phyloP scores from a whole-genome alignment of 2,329 filamentous ascomycete species.

The Diaporthe humulicola region DNA sequence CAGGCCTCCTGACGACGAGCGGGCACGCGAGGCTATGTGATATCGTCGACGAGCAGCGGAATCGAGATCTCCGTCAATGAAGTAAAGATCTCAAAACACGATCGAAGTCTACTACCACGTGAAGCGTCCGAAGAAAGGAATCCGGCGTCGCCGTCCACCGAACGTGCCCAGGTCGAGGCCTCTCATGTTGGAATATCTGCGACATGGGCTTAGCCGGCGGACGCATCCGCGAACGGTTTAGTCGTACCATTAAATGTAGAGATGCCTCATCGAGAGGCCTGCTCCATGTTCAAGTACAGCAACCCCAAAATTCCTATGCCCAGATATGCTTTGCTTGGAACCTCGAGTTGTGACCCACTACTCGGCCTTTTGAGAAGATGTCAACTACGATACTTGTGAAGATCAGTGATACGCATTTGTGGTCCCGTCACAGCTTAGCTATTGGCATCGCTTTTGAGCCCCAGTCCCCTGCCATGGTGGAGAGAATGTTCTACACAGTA shows the following conservation, averaged over 20 bases:
- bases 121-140: not conserved
- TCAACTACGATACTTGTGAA: not conserved
- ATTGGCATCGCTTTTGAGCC: not conserved
- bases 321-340: not conserved
- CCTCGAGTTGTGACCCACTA: not conserved
- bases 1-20: slow-evolving; percentile 39
- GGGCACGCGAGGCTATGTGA: slow-evolving; percentile 38
- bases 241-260: not conserved
- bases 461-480: not conserved
- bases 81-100: slow-evolving; percentile 39
- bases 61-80: slow-evolving; percentile 39
- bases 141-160: not conserved
- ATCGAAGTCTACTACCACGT: not conserved
- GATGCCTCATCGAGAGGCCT: not conserved
- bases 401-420: not conserved
- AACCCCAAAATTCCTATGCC: not conserved
- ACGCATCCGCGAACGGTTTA: not conserved
- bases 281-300: not conserved
- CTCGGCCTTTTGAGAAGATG: too few species aligned
- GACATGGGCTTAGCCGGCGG: slow-evolving; percentile 2
- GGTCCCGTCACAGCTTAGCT: not conserved
- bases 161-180: slow-evolving; percentile 3
- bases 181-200: not conserved
- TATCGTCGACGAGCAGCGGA: slow-evolving; percentile 38
- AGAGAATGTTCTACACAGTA: not conserved